Percentiles rank a stretch among this genome's conserved stretches.
Conservation (phyloP, 2,329 filamentous ascomycete species). For the Ophiostoma sp. region DNA sequence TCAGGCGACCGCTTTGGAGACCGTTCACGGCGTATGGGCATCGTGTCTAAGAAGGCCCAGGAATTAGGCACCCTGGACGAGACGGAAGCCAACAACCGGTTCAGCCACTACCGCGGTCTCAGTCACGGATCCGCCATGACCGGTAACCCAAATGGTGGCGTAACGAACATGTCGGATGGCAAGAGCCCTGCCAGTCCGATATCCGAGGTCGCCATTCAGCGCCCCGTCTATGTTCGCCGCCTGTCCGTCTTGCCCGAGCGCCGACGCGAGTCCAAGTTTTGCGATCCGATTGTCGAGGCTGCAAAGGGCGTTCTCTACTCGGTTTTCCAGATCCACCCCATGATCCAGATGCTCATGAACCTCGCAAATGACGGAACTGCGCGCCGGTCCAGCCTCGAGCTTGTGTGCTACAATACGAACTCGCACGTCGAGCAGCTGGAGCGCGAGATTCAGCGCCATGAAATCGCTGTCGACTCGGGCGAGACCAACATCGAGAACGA, state of each 20-base stretch:
- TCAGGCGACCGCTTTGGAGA: conserved; percentile 40
- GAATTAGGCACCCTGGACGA: conserved; percentile 60
- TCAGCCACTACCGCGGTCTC: conserved; percentile 61
- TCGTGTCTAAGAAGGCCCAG: conserved; percentile 54
- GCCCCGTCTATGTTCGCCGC: conserved; percentile 57
- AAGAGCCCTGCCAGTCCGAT: conserved; percentile 57
- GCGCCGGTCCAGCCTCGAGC: conserved; percentile 59
- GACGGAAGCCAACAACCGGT: conserved; percentile 55
- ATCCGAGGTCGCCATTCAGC: conserved; percentile 46
- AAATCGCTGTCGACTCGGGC: conserved; percentile 43
- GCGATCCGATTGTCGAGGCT: conserved; percentile 57
- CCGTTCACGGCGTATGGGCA: conserved; percentile 57
- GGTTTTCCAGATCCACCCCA: conserved; percentile 62
- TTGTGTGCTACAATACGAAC: conserved; percentile 63
- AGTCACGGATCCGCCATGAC: conserved; percentile 66
- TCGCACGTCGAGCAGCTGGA: conserved; percentile 61
- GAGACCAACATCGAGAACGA: conserved; percentile 51
- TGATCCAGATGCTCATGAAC: conserved; percentile 60
- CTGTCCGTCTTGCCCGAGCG: conserved; percentile 60
- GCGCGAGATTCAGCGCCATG: conserved; percentile 58
- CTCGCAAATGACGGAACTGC: conserved; percentile 55
- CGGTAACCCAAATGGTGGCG: conserved; percentile 37
- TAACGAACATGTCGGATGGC: conserved; percentile 23
- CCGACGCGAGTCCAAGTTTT: conserved; percentile 55
- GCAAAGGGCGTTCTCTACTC: conserved; percentile 63